Conservation (phyloP, 768 basidiomycete species). For the Tulasnella sp. region DNA sequence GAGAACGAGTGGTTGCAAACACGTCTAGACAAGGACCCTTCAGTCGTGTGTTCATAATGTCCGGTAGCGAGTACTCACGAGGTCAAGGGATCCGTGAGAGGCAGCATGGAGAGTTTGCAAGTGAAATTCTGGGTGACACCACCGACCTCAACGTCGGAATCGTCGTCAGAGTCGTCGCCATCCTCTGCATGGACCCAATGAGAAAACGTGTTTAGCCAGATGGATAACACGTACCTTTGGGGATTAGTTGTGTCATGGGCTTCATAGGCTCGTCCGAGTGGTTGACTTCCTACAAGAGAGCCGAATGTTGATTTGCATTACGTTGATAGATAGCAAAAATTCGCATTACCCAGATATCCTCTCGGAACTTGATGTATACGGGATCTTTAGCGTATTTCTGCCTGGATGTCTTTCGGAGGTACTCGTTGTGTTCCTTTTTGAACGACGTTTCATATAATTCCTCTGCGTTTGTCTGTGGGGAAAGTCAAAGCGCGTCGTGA, state of each 20-base stretch:
- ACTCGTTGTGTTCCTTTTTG: conserved; percentile 33
- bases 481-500: background rate
- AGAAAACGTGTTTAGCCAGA: background rate
- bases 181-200: conserved; percentile 40
- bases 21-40: conserved; percentile 30
- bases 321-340: background rate
- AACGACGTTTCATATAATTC: conserved; percentile 41
- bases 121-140: conserved; percentile 72
- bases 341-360: conserved; percentile 50
- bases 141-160: conserved; percentile 82
- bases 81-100: conserved; percentile 60
- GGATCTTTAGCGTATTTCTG: conserved; percentile 64
- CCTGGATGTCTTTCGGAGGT: conserved; percentile 50
- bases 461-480: conserved; percentile 1
- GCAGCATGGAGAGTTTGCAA: conserved; percentile 64
- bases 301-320: background rate
- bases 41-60: background rate
- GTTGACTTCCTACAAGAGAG: conserved; percentile 42
- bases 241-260: conserved; percentile 59
- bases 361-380: conserved; percentile 48
- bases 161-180: conserved; percentile 69
- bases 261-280: conserved; percentile 60
- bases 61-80: conserved; percentile 41
- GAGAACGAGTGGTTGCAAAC: conserved; percentile 80
- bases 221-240: conserved; percentile 39